Conservation (phyloP, 257 asterid species). For the Solanum commersonii region DNA sequence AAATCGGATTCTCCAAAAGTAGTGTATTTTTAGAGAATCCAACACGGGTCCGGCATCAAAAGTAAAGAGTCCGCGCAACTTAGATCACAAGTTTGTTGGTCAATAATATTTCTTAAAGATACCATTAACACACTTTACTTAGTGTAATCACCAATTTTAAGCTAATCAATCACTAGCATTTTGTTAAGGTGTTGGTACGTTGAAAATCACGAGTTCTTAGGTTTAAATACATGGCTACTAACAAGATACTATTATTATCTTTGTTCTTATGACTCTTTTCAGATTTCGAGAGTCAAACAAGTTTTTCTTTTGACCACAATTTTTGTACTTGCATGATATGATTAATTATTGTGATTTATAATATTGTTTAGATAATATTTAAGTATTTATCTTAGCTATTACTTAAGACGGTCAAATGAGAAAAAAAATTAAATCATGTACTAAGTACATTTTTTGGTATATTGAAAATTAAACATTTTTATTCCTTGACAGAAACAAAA, state of each 20-base stretch:
- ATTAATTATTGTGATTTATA: background rate
- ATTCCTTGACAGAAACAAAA: too few species aligned
- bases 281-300: background rate
- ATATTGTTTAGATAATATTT: background rate
- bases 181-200: background rate
- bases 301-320: background rate
- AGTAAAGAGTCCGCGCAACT: background rate
- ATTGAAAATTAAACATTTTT: background rate
- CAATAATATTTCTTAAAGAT: background rate
- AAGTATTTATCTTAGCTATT: background rate
- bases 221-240: background rate
- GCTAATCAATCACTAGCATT: background rate
- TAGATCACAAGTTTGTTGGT: background rate
- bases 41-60: rapidly evolving
- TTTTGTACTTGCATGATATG: background rate
- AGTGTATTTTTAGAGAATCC: too few species aligned
- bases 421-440: background rate
- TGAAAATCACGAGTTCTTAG: background rate
- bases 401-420: background rate
- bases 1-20: background rate
- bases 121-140: background rate
- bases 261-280: background rate
- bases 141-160: background rate
- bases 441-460: background rate
- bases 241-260: background rate